Evolutionary conservation across 2,329 filamentous ascomycete species (phyloP).

Genomic region (Ramularia endophylla): DNA sequence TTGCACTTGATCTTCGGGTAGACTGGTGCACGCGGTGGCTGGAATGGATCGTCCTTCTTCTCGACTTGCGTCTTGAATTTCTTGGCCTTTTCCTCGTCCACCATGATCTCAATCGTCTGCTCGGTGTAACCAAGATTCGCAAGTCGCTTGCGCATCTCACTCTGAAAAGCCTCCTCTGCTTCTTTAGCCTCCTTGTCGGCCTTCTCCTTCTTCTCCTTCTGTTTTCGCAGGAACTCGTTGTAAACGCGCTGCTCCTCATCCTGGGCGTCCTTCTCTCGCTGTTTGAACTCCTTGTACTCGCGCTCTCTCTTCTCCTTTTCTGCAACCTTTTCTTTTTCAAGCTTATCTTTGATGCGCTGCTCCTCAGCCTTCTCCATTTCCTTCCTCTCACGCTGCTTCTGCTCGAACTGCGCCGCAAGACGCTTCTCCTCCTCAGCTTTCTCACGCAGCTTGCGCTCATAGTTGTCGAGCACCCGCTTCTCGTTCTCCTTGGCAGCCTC

Average conservation of each 20-base stretch:
- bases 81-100: constrained; percentile 41
- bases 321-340: constrained; percentile 34
- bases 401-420: constrained; percentile 33
- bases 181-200: constrained; percentile 22
- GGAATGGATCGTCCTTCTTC: constrained; percentile 9
- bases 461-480: constrained; percentile 34
- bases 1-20: constrained; percentile 44
- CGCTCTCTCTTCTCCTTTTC: constrained; percentile 34
- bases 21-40: constrained; percentile 30
- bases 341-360: constrained; percentile 33
- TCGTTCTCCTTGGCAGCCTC: constrained; percentile 32
- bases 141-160: constrained; percentile 41
- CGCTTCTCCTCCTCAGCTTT: constrained; percentile 32
- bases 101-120: constrained; percentile 43
- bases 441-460: constrained; percentile 35
- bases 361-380: constrained; percentile 36
- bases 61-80: constrained; percentile 27
- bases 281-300: constrained; percentile 20
- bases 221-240: constrained; percentile 54
- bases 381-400: constrained; percentile 31
- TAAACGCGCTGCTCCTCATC: constrained; percentile 40
- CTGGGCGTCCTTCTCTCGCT: constrained; percentile 29
- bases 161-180: constrained; percentile 38
- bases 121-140: constrained; percentile 42
- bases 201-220: constrained; percentile 56